These are phyloP conservation scores for Eutypa lata DNA, from an alignment of 2,329 filamentous ascomycete genomes.

Conservation along the genomic window DNA sequence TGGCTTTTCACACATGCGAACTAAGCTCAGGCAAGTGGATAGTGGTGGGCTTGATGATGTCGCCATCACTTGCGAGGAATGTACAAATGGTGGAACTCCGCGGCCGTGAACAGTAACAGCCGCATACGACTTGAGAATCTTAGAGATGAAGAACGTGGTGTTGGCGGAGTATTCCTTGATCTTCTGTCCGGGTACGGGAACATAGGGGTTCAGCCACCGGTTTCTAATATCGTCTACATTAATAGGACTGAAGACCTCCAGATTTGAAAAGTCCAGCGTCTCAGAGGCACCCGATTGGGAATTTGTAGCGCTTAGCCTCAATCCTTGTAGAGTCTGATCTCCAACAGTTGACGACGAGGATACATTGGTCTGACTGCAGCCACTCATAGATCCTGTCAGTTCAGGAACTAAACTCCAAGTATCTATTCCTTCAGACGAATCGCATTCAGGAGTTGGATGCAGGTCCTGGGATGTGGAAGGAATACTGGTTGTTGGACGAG, in stretches of 20 bases:
- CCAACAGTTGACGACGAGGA: neutral
- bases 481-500: neutral
- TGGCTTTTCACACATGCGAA: conserved; percentile 37
- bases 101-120: conserved; percentile 33
- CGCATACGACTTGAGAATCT: conserved; percentile 43
- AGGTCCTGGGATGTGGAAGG: no score
- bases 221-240: conserved; percentile 44
- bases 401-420: no score
- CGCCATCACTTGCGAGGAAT: conserved; percentile 32
- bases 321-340: neutral
- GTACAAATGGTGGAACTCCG: conserved; percentile 41
- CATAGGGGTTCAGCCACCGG: conserved; percentile 46
- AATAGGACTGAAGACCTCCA: conserved; percentile 42
- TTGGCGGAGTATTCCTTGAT: conserved; percentile 38
- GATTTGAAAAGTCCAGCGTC: conserved; percentile 29
- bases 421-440: no score
- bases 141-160: conserved; percentile 36
- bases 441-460: no score
- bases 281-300: conserved; percentile 3
- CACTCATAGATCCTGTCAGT: no score
- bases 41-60: conserved; percentile 29
- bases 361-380: conserved; percentile 1
- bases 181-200: conserved; percentile 40
- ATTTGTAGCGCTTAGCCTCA: neutral
- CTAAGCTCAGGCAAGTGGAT: conserved; percentile 37